A percentile compares a stretch with the other conserved stretches of the same genome.
These are phyloP conservation scores for Aspergillus sp. DNA, from an alignment of 2,329 filamentous ascomycete genomes.

Conservation along the genomic window DNA sequence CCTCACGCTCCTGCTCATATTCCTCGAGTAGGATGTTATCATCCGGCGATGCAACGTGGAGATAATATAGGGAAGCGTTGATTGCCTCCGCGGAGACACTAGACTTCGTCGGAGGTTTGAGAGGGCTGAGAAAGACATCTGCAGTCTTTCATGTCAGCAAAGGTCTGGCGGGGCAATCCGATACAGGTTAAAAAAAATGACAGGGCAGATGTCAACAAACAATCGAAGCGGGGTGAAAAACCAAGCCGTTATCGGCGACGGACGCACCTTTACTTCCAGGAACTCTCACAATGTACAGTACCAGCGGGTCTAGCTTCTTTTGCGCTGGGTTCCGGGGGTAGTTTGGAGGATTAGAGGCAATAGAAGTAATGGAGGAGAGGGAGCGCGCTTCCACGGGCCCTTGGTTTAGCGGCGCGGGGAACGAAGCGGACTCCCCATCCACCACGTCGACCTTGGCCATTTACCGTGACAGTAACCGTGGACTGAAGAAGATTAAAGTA, in stretches of 20 bases:
- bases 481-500: background rate
- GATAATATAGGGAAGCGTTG: constrained; percentile 82
- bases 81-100: constrained; percentile 88
- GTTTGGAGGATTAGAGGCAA: constrained; percentile 82
- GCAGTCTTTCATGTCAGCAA: constrained; percentile 14
- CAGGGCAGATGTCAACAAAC: background rate
- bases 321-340: constrained; percentile 78
- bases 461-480: constrained; percentile 5
- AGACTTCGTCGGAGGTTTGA: constrained; percentile 78
- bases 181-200: background rate
- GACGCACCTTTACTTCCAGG: constrained; percentile 78
- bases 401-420: constrained; percentile 22
- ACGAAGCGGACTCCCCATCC: constrained; percentile 28
- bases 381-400: constrained; percentile 74
- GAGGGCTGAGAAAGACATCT: constrained; percentile 91
- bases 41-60: constrained; percentile 71
- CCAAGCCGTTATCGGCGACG: background rate
- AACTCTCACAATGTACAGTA: constrained; percentile 89
- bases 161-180: background rate
- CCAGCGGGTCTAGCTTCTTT: constrained; percentile 67
- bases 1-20: constrained; percentile 38
- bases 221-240: background rate
- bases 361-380: constrained; percentile 71
- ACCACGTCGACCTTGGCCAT: constrained; percentile 26
- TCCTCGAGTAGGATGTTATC: constrained; percentile 49